Evolutionary conservation across 23 red algal genomes (phyloP).

Genomic region (Agarophyton chilense): DNA sequence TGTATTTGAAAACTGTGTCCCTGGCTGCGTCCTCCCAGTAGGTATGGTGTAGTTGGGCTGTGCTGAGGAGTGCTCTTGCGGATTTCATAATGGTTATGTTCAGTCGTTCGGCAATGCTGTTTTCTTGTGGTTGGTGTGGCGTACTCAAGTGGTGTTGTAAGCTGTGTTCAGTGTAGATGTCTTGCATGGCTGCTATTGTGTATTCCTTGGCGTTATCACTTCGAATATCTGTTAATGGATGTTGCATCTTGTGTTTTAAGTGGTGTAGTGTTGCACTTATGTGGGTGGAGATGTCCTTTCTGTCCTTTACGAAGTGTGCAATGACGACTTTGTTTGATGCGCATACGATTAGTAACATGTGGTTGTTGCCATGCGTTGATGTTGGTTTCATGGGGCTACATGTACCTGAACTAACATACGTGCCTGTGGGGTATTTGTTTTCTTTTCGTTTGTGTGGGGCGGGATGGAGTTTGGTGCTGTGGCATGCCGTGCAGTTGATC

Average conservation of each 20-base stretch:
- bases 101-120: slow-evolving; percentile 3
- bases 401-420: not conserved
- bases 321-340: not conserved
- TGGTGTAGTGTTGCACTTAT: not conserved
- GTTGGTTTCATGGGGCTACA: not conserved
- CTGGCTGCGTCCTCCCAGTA: slow-evolving; percentile 6
- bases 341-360: not conserved
- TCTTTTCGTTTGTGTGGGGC: not conserved
- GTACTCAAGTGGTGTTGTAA: not conserved
- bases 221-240: not conserved
- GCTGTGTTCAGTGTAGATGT: not conserved
- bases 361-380: not conserved
- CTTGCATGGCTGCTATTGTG: not conserved
- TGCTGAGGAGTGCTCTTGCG: not conserved
- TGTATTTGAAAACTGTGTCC: not conserved
- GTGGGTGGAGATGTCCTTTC: not conserved
- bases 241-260: not conserved
- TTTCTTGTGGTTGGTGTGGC: slow-evolving; percentile 19
- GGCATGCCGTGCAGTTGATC: not conserved
- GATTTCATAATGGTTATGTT: slow-evolving; percentile 4
- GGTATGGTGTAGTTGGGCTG: not conserved
- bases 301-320: not conserved
- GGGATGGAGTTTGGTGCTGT: not conserved
- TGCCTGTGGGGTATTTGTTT: not conserved
- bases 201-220: slow-evolving; percentile 29